Evolutionary conservation across 768 basidiomycete species (phyloP).

Genomic region (Favolaschia claudopus): DNA sequence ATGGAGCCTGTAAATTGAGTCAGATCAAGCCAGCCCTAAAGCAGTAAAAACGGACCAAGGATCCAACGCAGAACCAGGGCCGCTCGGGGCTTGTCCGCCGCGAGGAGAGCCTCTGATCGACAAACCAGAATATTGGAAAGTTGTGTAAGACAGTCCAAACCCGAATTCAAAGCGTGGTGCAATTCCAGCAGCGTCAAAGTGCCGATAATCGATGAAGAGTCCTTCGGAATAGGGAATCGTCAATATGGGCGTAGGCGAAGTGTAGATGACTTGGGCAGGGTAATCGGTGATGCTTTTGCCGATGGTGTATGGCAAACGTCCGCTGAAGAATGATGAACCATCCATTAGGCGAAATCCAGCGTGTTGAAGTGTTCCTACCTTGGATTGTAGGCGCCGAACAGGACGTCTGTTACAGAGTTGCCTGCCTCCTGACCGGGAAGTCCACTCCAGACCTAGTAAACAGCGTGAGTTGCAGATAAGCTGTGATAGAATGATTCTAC

Average conservation of each 20-base stretch:
- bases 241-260: constrained; percentile 42
- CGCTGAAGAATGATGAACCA: constrained; percentile 34
- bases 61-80: constrained; percentile 58
- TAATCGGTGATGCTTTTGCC: constrained; percentile 67
- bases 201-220: constrained; percentile 61
- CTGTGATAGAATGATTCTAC: too few species aligned
- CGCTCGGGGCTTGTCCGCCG: constrained; percentile 50
- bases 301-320: constrained; percentile 59
- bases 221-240: constrained; percentile 67
- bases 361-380: constrained; percentile 45
- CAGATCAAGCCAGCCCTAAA: background rate
- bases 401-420: constrained; percentile 62
- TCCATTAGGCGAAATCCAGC: background rate
- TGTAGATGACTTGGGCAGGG: constrained; percentile 55
- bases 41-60: constrained; percentile 45
- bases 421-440: constrained; percentile 70
- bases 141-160: constrained; percentile 64
- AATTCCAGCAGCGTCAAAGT: constrained; percentile 57
- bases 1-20: constrained; percentile 50
- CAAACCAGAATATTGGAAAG: constrained; percentile 57
- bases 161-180: constrained; percentile 57
- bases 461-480: too few species aligned
- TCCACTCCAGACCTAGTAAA: constrained; percentile 63
- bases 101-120: constrained; percentile 46
- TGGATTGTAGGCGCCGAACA: constrained; percentile 68